Evolutionary conservation across 2,329 filamentous ascomycete species (phyloP), one percentile per base, ranked within the genome.

Genomic region (Sphaerulina vaccinii): DNA sequence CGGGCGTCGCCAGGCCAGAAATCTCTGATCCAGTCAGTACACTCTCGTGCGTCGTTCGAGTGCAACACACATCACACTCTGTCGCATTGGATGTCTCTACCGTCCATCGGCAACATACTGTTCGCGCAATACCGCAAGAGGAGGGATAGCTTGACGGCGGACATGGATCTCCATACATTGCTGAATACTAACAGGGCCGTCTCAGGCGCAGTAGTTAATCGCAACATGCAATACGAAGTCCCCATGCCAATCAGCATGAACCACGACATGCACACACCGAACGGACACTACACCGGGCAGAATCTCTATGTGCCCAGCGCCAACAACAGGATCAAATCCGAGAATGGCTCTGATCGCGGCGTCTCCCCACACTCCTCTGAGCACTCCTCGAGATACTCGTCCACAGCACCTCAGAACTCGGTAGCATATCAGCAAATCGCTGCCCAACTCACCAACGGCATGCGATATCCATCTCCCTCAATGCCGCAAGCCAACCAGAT

Each of bases 311-410:
- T 75, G 51, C 72, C 73, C 62, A 70, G 76, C 70, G 68, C 73
- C 57, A 74, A 74, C 63, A 71, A 70, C 63, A 69, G 74, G 66
- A 77, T 78, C 70, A 78, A 78, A 59, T 80, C 79, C 46, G 79
- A 81, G 68, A 81, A 75, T 67, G 79, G 79, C 64, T 79, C 80
- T 54, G 81, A 84, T 61, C 79, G 80, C 56, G 79, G 77, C 59
- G 73, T 77, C 57, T 77, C 79, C 51, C 80, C 76, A 40, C 75
- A 82, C 62, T 70, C 75, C 22, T 80, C 76, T 51, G 79, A 81
- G 57, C 75, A 77, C 29, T 76, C 79, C 39, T 80, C 80, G 55
- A 72, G 79, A 54, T 80, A 80, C 60, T 82, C 80, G 45, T 79
- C 79, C 55, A 76, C 80, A 62, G 75, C 79, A 44, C 73, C 78